Evolutionary conservation across 1,284 basidiomycete species (phyloP), one percentile per base, ranked within the genome.

Genomic region (Athelia sp.): DNA sequence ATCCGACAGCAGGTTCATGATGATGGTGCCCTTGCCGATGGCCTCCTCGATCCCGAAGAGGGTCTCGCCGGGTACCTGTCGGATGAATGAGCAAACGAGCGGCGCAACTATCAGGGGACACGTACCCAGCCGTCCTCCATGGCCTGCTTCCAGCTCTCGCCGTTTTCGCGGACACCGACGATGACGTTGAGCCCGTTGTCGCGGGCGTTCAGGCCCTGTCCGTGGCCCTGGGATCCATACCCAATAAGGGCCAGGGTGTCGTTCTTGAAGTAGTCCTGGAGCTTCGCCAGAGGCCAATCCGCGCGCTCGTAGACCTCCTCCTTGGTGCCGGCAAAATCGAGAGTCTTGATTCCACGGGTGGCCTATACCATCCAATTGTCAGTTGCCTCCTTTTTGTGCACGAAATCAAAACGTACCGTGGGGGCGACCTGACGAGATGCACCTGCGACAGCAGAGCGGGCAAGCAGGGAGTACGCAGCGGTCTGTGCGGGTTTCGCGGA

Each of bases 1-100:
- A 68, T 99, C 97, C 49, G 95, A 98, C 60, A 99, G 86, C 52
- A 99, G 80, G 82, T 98, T 98, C 97, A 99, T 99, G 82, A 99
- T 92, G 79, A 98, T 97, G 35, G 96, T 97, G 47, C 96, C 97
- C 61, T 81, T 84, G 60, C 89, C 79, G 72, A 98, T 98, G 56
- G 97, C 97, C 72, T 98, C 95, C 63, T 98, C 93, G 62, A 99
- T 98, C 62, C 94, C 80, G 82, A 99, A 99, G 61, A 99, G 86
- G 58, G 91, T 98, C 82, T 98, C 89, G 60, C 95, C 96, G 46
- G 96, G 95, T 31, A 97, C 82, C 87, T 90, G 52, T 23, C 50
- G 50, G 4, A 44, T 49, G 10, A 38, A 23, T 18, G n/a, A 47
- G 47, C 49, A 31, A 42, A 46, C 50, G 1, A 44, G 14, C 9